These are phyloP conservation scores for Penicillium freii DNA, from an alignment of 2,329 filamentous ascomycete genomes.

Conservation along the genomic window DNA sequence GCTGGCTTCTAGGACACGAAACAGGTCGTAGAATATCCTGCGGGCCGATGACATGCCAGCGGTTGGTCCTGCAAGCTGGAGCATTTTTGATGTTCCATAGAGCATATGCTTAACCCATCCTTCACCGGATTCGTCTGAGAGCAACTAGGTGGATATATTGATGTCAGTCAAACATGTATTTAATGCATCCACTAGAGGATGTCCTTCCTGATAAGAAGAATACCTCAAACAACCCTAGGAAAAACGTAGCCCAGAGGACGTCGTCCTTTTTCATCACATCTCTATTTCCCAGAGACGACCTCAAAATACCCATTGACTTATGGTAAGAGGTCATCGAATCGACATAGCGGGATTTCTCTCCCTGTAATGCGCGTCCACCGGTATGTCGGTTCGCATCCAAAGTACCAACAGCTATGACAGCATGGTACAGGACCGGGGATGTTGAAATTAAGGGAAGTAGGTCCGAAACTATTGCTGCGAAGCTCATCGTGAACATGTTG, in stretches of 20 bases:
- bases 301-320: background rate
- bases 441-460: background rate
- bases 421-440: background rate
- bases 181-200: background rate
- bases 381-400: background rate
- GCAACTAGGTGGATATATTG: background rate
- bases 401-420: background rate
- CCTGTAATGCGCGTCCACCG: background rate
- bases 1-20: conserved; percentile 9
- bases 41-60: background rate
- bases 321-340: background rate
- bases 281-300: background rate
- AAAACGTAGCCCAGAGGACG: background rate
- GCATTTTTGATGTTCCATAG: conserved; percentile 9
- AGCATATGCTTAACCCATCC: conserved; percentile 11
- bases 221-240: background rate
- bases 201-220: background rate
- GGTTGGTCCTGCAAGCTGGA: conserved; percentile 7
- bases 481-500: conserved; percentile 1
- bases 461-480: background rate
- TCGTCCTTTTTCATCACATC: background rate
- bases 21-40: conserved; percentile 8
- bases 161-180: background rate
- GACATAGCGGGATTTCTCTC: background rate
- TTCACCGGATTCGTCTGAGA: conserved; percentile 1